Conservation (phyloP, 257 asterid genomes). For the Haberlea rhodopensis region DNA sequence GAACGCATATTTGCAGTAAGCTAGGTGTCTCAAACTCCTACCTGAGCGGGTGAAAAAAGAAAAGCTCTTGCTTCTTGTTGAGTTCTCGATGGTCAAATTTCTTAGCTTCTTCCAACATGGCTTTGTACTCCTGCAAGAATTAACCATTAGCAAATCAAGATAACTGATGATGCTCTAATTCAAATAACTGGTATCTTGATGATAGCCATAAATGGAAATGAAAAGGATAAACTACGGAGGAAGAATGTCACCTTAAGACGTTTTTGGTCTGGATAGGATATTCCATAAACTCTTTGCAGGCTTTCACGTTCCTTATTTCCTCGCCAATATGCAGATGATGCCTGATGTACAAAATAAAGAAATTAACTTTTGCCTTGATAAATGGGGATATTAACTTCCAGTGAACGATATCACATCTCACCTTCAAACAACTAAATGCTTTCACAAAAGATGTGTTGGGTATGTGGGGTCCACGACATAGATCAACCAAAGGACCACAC, state of each 20-base stretch:
- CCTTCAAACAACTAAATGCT: constrained; percentile 92
- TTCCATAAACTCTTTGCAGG: constrained; percentile 98
- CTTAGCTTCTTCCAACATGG: constrained; percentile 93
- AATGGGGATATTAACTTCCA: constrained; percentile 15
- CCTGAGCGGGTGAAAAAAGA: constrained; percentile 98
- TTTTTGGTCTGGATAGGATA: constrained; percentile 87
- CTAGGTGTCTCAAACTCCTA: constrained; percentile 27
- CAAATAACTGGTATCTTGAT: constrained; percentile 10
- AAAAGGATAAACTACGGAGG: no score
- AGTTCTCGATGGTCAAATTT: constrained; percentile 98
- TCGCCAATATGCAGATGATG: constrained; percentile 99
- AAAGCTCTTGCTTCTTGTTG: constrained; percentile 92
- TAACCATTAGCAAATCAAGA: constrained; percentile 25
- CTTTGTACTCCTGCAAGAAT: constrained; percentile 71
- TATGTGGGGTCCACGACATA: constrained; percentile 98
- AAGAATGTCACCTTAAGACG: constrained; percentile 68
- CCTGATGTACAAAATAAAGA: constrained; percentile 42
- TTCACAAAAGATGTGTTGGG: constrained; percentile 94
- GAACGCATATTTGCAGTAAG: neutral
- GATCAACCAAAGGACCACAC: constrained; percentile 97
- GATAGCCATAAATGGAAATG: constrained; percentile 5
- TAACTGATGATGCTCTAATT: constrained; percentile 19
- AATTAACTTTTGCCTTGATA: constrained; percentile 2
- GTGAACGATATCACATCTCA: constrained; percentile 27
- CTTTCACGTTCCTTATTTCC: constrained; percentile 95